Base-by-base conservation (phyloP, 345 rosid species). In the Acer saccharum region DNA sequence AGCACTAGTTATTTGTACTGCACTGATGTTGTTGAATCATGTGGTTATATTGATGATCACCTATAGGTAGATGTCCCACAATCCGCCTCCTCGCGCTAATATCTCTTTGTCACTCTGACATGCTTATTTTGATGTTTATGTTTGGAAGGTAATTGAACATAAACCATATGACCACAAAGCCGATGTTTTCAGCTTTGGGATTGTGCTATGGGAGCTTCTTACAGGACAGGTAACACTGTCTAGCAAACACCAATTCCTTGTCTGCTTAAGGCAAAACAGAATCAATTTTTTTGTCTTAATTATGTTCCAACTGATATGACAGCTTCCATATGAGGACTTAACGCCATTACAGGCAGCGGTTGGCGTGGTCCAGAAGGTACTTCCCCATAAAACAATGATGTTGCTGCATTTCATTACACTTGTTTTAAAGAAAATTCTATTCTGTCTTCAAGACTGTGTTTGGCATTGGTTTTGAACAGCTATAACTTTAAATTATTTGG, bases 321-420 rank as follows among this genome's bases (percentile, higher is more conserved):
- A 91, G 94, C 87, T 91, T 80, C 92, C 94, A 32, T 88, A 91
- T 7, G 86, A 81, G 77, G 73, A 89, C 75, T 78, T 89, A 46
- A 86, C 86, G 46, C 94, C 92, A 7, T 76, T 91, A 77, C 91
- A 91, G 83, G 94, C 94, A 0, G 94, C 91, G 1, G 81, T 91
- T 14, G 89, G 92, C 20, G 92, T 90, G 54, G 84, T 89, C 75
- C 94, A 87, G 83, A 84, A 90, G 94, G 94, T 90, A 83, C 65
- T 65, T 41, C 73, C 66, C 32, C 48, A 50, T 10, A 58, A 17
- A 35, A 60, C 17, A 48, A 18, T 25, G 44, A 62, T 62, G 23
- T 65, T 66, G 25, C 64, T 65, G 20, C 32, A 3, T 43, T 35
- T 17, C 21, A n/a, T 20, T 17, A 7, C 35, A 0, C 1, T 32